phyloP scores from a whole-genome alignment of 2,329 filamentous ascomycete genomes.

The Fulvia fulva region DNA sequence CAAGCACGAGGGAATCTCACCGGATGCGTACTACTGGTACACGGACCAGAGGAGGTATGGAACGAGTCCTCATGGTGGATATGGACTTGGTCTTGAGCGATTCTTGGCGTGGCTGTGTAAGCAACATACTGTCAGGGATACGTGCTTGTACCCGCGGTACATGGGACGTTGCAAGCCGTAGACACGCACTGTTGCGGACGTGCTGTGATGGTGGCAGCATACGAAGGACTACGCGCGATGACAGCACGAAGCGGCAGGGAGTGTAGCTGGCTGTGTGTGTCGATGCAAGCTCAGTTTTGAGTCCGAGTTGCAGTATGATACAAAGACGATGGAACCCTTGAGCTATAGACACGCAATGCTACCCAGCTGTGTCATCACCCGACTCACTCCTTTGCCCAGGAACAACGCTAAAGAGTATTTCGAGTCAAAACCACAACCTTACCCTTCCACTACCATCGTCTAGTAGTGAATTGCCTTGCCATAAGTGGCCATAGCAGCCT shows the following conservation, averaged over 20 bases:
- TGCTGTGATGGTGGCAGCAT: background rate
- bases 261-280: no score
- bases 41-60: slow-evolving; percentile 77
- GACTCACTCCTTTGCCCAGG: no score
- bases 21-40: slow-evolving; percentile 95
- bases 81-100: slow-evolving; percentile 86
- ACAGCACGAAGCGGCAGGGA: no score
- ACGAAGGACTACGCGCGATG: background rate
- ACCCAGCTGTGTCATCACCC: slow-evolving; percentile 1
- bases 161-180: slow-evolving; percentile 77
- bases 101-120: slow-evolving; percentile 66
- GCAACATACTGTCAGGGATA: slow-evolving; percentile 62
- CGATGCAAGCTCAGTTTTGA: background rate
- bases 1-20: slow-evolving; percentile 78
- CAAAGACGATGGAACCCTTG: slow-evolving; percentile 6
- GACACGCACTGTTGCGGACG: background rate
- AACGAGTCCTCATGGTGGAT: slow-evolving; percentile 85
- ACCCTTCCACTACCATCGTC: slow-evolving; percentile 18
- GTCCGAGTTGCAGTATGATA: slow-evolving; percentile 11
- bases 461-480: slow-evolving; percentile 95
- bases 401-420: background rate
- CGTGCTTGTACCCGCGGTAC: slow-evolving; percentile 74
- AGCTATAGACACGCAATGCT: slow-evolving; percentile 21
- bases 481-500: slow-evolving; percentile 97
- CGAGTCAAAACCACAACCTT: background rate